phyloP scores from a whole-genome alignment of 1,284 basidiomycete genomes.

The Apiotrichum laibachii region DNA sequence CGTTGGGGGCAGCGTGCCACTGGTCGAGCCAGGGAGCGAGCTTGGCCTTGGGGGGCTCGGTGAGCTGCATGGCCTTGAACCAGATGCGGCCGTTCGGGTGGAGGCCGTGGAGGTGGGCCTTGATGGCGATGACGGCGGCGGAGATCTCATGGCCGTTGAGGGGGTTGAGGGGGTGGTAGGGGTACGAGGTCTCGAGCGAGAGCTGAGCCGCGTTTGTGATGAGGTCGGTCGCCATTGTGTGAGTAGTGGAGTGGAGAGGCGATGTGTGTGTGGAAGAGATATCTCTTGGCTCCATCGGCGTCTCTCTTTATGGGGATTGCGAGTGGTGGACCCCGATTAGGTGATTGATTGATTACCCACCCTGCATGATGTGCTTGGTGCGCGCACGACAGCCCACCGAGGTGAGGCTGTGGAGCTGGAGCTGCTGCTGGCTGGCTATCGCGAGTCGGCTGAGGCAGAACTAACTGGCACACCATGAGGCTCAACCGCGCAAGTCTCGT shows the following conservation, averaged over 20 bases:
- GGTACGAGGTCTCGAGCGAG: not conserved
- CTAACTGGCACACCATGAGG: no score
- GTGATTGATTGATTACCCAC: not conserved
- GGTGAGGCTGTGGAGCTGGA: no score
- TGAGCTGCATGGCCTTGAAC: slow-evolving; percentile 37
- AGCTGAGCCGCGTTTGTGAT: slow-evolving; percentile 5
- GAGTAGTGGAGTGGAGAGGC: not conserved
- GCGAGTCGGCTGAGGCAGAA: no score
- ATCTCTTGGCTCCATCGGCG: not conserved
- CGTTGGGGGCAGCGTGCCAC: slow-evolving; percentile 12
- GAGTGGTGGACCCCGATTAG: not conserved
- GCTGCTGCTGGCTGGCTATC: no score
- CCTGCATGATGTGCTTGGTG: no score
- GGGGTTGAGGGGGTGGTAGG: slow-evolving; percentile 51
- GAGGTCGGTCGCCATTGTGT: slow-evolving; percentile 1
- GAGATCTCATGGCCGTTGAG: slow-evolving; percentile 45
- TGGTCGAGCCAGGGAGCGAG: slow-evolving; percentile 32
- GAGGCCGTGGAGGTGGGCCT: not conserved
- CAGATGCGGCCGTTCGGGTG: slow-evolving; percentile 16
- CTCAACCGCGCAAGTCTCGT: no score
- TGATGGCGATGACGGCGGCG: slow-evolving; percentile 24
- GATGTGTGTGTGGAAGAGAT: not conserved
- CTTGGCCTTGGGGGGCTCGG: slow-evolving; percentile 34
- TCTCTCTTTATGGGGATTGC: not conserved
- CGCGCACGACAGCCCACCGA: no score